phyloP scores from a whole-genome alignment of 2,329 filamentous ascomycete species.

The Nemania abortiva region DNA sequence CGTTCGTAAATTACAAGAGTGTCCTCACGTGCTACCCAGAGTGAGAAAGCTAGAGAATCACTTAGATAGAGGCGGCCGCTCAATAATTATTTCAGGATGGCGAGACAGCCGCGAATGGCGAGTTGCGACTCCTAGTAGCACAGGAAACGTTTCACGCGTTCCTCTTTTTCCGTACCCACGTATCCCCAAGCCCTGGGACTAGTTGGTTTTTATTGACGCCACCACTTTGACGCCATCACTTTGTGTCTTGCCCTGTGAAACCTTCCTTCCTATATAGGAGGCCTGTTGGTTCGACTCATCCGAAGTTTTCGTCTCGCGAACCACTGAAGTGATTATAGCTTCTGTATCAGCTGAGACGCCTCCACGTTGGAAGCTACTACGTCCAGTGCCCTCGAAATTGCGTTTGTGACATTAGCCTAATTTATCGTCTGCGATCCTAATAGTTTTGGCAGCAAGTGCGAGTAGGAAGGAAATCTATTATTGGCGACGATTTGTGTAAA shows the following conservation, averaged over 20 bases:
- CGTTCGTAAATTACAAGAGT: not conserved
- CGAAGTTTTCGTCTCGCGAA: not conserved
- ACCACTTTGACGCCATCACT: not conserved
- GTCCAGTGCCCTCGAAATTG: no score
- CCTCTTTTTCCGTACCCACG: not conserved
- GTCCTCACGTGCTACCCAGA: not conserved
- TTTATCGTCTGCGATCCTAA: no score
- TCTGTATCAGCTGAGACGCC: not conserved
- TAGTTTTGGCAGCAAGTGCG: no score
- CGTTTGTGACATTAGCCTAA: no score
- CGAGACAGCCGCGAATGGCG: not conserved
- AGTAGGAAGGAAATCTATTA: no score
- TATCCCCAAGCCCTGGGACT: not conserved
- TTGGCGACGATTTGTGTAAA: no score
- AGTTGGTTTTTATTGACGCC: not conserved
- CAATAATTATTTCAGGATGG: not conserved
- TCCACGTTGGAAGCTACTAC: no score
- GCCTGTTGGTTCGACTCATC: not conserved
- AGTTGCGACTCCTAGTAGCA: not conserved
- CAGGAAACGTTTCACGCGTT: not conserved
- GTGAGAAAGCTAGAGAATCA: not conserved
- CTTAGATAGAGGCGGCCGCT: not conserved
- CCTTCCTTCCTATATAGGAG: constrained; percentile 14
- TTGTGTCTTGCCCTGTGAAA: not conserved
- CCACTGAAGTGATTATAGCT: not conserved